Conservation (phyloP, 768 basidiomycete species). For the Dentipellis fragilis region DNA sequence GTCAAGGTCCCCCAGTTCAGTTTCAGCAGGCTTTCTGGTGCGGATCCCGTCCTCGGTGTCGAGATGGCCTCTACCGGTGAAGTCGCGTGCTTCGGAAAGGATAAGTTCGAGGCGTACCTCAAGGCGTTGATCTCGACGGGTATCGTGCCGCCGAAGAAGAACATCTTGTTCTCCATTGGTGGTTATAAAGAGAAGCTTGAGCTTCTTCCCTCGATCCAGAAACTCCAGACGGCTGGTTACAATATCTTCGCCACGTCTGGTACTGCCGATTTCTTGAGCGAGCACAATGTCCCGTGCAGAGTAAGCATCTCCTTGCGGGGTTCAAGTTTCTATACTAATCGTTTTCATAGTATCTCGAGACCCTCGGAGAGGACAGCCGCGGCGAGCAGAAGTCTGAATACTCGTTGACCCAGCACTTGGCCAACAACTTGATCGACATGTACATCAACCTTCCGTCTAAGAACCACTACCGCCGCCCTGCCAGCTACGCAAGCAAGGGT, state of each 20-base stretch:
- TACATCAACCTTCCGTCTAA: conserved; percentile 99
- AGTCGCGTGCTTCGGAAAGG: conserved; percentile 94
- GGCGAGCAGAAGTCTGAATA: conserved; percentile 93
- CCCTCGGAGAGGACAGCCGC: conserved; percentile 62
- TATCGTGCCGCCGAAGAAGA: conserved; percentile 91
- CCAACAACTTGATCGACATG: conserved; percentile 96
- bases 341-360: conserved; percentile 68
- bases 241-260: conserved; percentile 96
- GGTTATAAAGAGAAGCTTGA: conserved; percentile 97
- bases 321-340: background rate
- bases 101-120: conserved; percentile 97
- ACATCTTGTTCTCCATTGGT: conserved; percentile 93
- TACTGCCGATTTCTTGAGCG: conserved; percentile 94
- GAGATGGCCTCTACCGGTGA: conserved; percentile 99
- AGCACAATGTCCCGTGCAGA: conserved; percentile 96
- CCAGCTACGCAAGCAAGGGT: conserved; percentile 94
- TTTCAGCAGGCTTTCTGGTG: conserved; percentile 92
- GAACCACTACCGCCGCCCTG: conserved; percentile 94
- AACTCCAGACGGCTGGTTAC: conserved; percentile 86
- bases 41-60: conserved; percentile 94
- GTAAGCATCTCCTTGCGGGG: conserved; percentile 24
- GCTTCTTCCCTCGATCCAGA: conserved; percentile 90
- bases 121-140: conserved; percentile 97
- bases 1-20: conserved; percentile 99
- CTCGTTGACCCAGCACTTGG: conserved; percentile 92